Conservation (phyloP, 2,329 filamentous ascomycete species). For the Stagonosporopsis tanaceti region DNA sequence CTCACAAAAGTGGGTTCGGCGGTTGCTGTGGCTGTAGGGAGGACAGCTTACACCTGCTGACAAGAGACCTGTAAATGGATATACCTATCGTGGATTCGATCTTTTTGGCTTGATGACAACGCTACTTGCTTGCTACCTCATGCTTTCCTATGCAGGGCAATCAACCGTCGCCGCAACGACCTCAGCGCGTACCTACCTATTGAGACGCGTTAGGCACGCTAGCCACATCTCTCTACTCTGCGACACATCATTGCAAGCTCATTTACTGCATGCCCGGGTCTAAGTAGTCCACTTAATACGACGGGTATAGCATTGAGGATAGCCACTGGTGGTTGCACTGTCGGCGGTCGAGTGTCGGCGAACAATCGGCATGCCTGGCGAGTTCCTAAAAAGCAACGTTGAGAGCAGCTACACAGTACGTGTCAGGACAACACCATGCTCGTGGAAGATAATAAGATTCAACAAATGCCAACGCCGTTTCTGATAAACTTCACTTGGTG, state of each 20-base stretch:
- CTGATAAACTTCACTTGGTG: too few relatives aligned
- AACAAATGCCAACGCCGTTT: background rate
- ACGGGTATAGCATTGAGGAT: background rate
- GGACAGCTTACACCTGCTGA: constrained; percentile 7
- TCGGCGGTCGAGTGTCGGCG: constrained; percentile 8
- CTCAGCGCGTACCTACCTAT: background rate
- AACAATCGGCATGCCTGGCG: background rate
- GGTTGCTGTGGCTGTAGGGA: background rate
- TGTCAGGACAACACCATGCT: background rate
- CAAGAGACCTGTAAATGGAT: background rate
- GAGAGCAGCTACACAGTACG: background rate
- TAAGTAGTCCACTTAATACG: constrained; percentile 8
- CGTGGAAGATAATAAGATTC: background rate
- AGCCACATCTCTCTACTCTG: background rate
- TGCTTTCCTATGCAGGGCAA: background rate
- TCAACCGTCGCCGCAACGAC: too few relatives aligned
- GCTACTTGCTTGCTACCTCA: constrained; percentile 1
- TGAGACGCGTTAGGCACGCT: background rate
- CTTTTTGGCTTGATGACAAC: background rate
- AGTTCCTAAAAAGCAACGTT: too few relatives aligned
- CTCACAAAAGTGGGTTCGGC: background rate
- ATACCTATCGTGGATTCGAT: background rate
- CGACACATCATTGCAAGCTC: background rate
- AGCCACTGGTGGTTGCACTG: background rate
- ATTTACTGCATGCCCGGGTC: background rate